Evolutionary conservation across 2,329 filamentous ascomycete species (phyloP).

Genomic region (Fusarium keratoplasticum): DNA sequence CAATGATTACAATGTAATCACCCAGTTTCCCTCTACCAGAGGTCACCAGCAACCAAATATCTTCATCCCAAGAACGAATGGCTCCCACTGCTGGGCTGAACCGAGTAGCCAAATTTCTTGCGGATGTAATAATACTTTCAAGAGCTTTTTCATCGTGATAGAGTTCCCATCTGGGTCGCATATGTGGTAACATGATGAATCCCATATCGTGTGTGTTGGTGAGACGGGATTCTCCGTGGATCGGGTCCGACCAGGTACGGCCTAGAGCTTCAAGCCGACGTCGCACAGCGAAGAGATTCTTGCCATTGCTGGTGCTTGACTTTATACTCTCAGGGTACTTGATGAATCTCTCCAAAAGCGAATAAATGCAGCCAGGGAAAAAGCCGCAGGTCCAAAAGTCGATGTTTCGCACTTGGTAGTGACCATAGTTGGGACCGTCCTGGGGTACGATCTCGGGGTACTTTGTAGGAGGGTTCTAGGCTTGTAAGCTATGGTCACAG

Average conservation of each 20-base stretch:
- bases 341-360: conserved; percentile 48
- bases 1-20: conserved; percentile 54
- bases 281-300: neutral
- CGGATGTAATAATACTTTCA: conserved; percentile 55
- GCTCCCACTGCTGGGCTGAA: conserved; percentile 55
- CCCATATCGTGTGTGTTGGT: conserved; percentile 66
- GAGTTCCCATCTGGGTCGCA: conserved; percentile 59
- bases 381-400: conserved; percentile 57
- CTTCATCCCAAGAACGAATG: conserved; percentile 60
- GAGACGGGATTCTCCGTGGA: conserved; percentile 51
- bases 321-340: conserved; percentile 42
- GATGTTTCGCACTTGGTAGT: conserved; percentile 45
- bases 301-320: neutral
- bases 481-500: neutral
- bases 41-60: conserved; percentile 34
- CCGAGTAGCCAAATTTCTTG: conserved; percentile 56
- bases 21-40: conserved; percentile 41
- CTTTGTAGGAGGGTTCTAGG: neutral
- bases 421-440: conserved; percentile 38
- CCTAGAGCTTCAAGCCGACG: neutral
- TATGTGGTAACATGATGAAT: conserved; percentile 61
- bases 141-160: conserved; percentile 53
- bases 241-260: conserved; percentile 23
- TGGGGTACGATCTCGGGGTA: conserved; percentile 48
- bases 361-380: conserved; percentile 53